Evolutionary conservation across 2,329 filamentous ascomycete genomes (phyloP).

Genomic region (Talaromyces sp.): DNA sequence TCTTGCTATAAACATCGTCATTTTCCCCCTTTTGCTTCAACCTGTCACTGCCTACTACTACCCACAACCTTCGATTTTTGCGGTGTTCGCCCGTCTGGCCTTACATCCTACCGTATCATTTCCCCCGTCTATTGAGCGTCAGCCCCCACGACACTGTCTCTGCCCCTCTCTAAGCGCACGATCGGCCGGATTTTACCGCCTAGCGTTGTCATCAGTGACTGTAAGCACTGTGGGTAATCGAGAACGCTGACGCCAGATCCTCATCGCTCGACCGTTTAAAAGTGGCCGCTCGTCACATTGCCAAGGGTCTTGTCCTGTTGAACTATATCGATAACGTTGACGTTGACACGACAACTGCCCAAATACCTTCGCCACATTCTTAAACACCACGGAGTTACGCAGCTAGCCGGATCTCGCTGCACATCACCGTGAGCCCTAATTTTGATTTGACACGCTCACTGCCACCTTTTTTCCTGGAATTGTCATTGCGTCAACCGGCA

Average conservation of each 20-base stretch:
- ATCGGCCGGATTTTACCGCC: conserved; percentile 8
- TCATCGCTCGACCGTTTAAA: background rate
- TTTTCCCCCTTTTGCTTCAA: too few species aligned
- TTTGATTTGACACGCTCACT: background rate
- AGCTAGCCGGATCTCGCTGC: conserved; percentile 23
- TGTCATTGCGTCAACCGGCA: background rate
- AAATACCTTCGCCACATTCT: conserved; percentile 28
- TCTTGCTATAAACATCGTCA: background rate
- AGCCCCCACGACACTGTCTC: conserved; percentile 8
- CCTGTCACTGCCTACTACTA: background rate
- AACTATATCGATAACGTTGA: conserved; percentile 22
- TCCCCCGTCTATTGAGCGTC: conserved; percentile 8
- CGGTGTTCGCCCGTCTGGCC: background rate
- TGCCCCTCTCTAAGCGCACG: conserved; percentile 4
- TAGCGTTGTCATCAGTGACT: conserved; percentile 11
- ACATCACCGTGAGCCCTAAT: conserved; percentile 2
- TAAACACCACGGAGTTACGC: conserved; percentile 14
- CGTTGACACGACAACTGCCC: conserved; percentile 30
- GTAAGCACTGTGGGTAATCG: background rate
- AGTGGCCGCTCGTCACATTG: background rate
- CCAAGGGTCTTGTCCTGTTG: too few species aligned
- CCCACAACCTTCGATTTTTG: background rate
- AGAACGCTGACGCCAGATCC: background rate
- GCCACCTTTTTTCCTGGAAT: background rate
- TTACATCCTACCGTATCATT: conserved; percentile 12